These are phyloP conservation scores for Toxicodendron radicans DNA, from an alignment of 345 rosid genomes.

Conservation along the genomic window DNA sequence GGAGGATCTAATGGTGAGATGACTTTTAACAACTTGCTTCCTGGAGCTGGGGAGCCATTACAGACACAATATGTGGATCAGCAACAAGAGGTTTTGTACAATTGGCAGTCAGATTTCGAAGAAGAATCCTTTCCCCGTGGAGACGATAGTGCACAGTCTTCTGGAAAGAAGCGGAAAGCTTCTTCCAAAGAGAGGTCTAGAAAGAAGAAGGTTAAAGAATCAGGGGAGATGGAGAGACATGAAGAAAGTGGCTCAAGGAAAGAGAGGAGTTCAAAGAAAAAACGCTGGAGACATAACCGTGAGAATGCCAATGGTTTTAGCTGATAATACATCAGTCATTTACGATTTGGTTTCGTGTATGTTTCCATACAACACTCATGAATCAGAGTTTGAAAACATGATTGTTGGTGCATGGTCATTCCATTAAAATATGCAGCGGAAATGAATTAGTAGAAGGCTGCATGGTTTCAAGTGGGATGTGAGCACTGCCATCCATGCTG, in stretches of 20 bases:
- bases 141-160: slow-evolving; percentile 37
- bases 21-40: slow-evolving; percentile 70
- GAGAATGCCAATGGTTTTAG: slow-evolving; percentile 20
- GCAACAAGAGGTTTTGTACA: slow-evolving; percentile 56
- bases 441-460: not conserved
- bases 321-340: slow-evolving; percentile 7
- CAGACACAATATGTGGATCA: slow-evolving; percentile 29
- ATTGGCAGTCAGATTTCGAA: slow-evolving; percentile 70
- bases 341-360: not conserved
- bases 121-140: slow-evolving; percentile 79
- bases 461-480: not conserved
- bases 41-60: slow-evolving; percentile 84
- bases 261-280: slow-evolving; percentile 34
- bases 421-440: not conserved
- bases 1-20: slow-evolving; percentile 70
- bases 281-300: slow-evolving; percentile 22
- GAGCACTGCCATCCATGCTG: not conserved
- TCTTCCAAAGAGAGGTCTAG: slow-evolving; percentile 39
- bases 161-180: slow-evolving; percentile 57
- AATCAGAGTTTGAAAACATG: not conserved
- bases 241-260: slow-evolving; percentile 34
- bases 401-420: not conserved
- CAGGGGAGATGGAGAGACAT: slow-evolving; percentile 16
- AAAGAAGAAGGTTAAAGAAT: slow-evolving; percentile 43
- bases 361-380: not conserved